phyloP scores from a whole-genome alignment of 148 eudicot genomes.

The Talinum fruticosum region DNA sequence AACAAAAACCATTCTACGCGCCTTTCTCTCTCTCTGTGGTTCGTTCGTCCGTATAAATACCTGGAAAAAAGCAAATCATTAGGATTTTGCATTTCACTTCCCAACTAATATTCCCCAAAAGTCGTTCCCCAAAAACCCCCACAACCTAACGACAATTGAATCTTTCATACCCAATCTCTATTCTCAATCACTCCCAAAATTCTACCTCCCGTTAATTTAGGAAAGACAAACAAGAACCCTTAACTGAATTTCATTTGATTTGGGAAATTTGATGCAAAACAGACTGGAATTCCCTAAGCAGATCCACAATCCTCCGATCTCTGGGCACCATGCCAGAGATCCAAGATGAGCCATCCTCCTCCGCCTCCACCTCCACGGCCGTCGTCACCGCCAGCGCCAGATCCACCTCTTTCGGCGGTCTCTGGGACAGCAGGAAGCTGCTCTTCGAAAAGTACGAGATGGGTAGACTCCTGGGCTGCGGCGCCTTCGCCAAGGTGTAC shows the following conservation, averaged over 20 bases:
- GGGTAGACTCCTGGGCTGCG: slow-evolving; percentile 58
- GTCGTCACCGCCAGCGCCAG: background rate
- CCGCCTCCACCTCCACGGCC: background rate
- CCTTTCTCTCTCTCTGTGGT: background rate
- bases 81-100: background rate
- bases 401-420: background rate
- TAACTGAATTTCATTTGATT: background rate
- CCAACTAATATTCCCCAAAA: background rate
- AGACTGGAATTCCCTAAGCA: slow-evolving; percentile 15
- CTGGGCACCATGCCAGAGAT: slow-evolving; percentile 27
- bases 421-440: background rate
- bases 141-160: too few species aligned
- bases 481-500: slow-evolving; percentile 75
- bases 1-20: too few species aligned
- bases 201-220: background rate
- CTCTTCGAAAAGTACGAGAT: slow-evolving; percentile 58
- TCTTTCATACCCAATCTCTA: too few species aligned
- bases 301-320: background rate
- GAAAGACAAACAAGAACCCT: background rate
- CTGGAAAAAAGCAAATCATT: background rate
- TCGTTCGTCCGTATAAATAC: background rate
- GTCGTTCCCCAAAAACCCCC: too few species aligned
- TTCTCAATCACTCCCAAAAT: background rate
- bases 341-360: background rate
- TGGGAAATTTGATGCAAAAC: background rate